A percentile compares a stretch with the other conserved stretches of the same genome.
These are phyloP conservation scores for Pulveroboletus frians DNA, from an alignment of 768 basidiomycete genomes.

Conservation along the genomic window DNA sequence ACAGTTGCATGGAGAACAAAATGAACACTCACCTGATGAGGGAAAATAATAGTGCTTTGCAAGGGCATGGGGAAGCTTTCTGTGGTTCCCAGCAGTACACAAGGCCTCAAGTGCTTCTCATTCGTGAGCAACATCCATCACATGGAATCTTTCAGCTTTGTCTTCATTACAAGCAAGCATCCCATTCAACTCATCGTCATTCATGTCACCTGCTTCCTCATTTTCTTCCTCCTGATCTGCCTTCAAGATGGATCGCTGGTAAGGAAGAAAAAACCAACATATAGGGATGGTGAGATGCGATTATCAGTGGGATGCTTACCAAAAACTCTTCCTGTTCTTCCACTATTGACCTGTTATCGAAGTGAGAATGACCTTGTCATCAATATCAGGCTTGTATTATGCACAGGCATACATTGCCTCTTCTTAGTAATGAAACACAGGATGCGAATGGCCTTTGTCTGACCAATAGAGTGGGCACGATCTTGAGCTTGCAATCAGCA, in stretches of 20 bases:
- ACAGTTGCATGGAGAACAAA: no score
- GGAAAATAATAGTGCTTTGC: no score
- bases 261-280: constrained; percentile 7
- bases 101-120: constrained; percentile 59
- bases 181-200: constrained; percentile 91
- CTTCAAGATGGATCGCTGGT: constrained; percentile 82
- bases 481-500: constrained; percentile 98
- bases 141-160: constrained; percentile 70
- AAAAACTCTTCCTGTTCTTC: constrained; percentile 96
- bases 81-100: constrained; percentile 69
- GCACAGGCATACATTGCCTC: constrained; percentile 97
- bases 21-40: no score
- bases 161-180: constrained; percentile 82
- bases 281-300: background rate
- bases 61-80: constrained; percentile 75
- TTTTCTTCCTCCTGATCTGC: constrained; percentile 88
- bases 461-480: constrained; percentile 99
- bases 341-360: constrained; percentile 97
- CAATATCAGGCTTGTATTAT: constrained; percentile 93
- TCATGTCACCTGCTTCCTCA: constrained; percentile 88
- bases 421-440: constrained; percentile 96
- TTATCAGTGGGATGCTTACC: constrained; percentile 39
- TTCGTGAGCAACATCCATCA: constrained; percentile 79
- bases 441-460: constrained; percentile 96
- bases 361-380: constrained; percentile 98